Evolutionary conservation across 2,329 filamentous ascomycete genomes (phyloP).

Genomic region (Karstenula rhodostoma): DNA sequence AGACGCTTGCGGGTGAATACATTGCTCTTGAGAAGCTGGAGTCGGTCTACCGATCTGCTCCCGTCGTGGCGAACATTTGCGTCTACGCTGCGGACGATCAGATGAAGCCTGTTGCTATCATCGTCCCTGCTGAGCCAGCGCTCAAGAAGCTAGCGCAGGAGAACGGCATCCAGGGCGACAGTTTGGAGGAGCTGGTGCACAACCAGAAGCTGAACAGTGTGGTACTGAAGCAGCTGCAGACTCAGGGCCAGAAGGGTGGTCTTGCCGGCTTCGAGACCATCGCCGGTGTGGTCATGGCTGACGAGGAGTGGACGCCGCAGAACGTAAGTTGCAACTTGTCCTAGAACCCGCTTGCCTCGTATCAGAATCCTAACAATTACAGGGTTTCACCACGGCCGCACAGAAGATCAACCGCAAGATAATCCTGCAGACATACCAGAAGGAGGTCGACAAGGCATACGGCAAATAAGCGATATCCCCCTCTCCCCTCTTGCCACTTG

Average conservation of each 20-base stretch:
- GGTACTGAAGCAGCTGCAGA: constrained; percentile 76
- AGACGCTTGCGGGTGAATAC: constrained; percentile 94
- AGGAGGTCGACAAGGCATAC: constrained; percentile 60
- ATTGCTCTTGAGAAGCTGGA: constrained; percentile 96
- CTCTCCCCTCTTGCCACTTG: background rate
- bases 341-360: no score
- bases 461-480: constrained; percentile 20
- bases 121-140: constrained; percentile 68
- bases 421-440: constrained; percentile 60
- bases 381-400: constrained; percentile 61
- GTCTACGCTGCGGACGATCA: constrained; percentile 80
- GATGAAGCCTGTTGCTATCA: constrained; percentile 81
- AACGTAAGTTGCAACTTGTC: constrained; percentile 68
- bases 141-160: constrained; percentile 64
- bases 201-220: constrained; percentile 69
- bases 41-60: constrained; percentile 82
- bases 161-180: constrained; percentile 69
- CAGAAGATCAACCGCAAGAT: constrained; percentile 62
- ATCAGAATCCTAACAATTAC: constrained; percentile 25
- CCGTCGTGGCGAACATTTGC: constrained; percentile 86
- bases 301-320: constrained; percentile 87
- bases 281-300: constrained; percentile 76
- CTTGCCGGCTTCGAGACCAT: constrained; percentile 77
- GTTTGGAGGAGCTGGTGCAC: constrained; percentile 72
- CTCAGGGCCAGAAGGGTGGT: constrained; percentile 70